Percentiles rank a stretch among this genome's conserved stretches.
Conservation (phyloP, 495 filamentous ascomycete species). For the Penicillium manginii region DNA sequence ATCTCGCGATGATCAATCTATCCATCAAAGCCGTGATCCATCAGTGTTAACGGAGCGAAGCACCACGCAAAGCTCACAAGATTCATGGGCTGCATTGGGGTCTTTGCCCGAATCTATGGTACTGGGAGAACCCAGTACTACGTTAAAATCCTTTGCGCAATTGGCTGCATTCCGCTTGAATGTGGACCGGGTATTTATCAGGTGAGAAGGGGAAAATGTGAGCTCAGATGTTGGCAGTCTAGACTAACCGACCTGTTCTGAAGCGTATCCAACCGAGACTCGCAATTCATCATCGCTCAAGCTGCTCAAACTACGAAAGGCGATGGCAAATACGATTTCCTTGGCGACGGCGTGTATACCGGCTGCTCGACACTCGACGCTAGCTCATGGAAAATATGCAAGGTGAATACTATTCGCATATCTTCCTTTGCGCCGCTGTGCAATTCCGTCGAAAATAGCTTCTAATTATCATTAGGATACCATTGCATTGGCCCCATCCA, state of each 20-base stretch:
- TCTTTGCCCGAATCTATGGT: conserved; percentile 27
- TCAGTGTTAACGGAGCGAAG: conserved; percentile 17
- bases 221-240: not conserved
- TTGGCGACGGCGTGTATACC: conserved; percentile 47
- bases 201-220: conserved; percentile 23
- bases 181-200: conserved; percentile 49
- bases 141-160: conserved; percentile 57
- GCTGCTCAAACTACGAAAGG: conserved; percentile 47
- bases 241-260: not conserved
- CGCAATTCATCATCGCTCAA: conserved; percentile 62
- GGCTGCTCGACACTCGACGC: conserved; percentile 44
- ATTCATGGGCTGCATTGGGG: not conserved
- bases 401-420: conserved; percentile 21
- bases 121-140: conserved; percentile 51
- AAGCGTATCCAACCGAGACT: conserved; percentile 60
- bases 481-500: conserved; percentile 42
- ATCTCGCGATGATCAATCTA: not conserved
- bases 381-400: conserved; percentile 50
- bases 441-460: not conserved
- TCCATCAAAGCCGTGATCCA: not conserved
- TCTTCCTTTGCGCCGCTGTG: not conserved
- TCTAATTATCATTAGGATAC: conserved; percentile 20
- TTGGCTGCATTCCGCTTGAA: conserved; percentile 52
- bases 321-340: conserved; percentile 35
- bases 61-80: not conserved